Evolutionary conservation across 1,284 basidiomycete genomes (phyloP), one percentile per base, ranked within the genome.

Genomic region (Microbotryum saponariae): DNA sequence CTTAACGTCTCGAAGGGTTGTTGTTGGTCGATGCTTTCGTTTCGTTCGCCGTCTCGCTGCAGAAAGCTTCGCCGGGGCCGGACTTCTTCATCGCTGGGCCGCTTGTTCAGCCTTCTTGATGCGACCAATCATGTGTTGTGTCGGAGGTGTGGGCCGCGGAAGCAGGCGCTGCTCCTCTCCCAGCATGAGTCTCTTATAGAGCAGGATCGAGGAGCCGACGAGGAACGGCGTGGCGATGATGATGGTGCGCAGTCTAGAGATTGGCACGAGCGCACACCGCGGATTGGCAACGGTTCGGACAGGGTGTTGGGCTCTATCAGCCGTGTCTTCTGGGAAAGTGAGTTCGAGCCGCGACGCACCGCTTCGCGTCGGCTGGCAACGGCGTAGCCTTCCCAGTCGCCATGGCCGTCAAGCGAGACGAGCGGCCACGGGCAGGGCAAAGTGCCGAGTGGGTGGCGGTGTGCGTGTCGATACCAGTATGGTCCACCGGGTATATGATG

Each of bases 221-320:
- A 69, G 51, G 63, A 69, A 66, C 12, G 67, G 67, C 10, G 60
- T 49, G 5, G 67, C 37, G 46, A 69, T 56, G 58, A 69, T 69
- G 44, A 69, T 64, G 10, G 65, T 61, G 14, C 61, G 58, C 54
- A 69, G 59, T 27, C 67, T 69, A 60, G 48, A 12, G 45, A n/a
- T 27, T 10, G 27, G 25, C 8, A 29, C 14, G 51, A 37, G 9
- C 21, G 33, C 20, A 49, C 12, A 42, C 12, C 37, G 37, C 12
- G 16, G 12, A 42, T 18, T 42, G 5, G 14, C 37, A 42, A 16
- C 37, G 16, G 4, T 42, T 53, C 16, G 18, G 12, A 33, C 51
- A 52, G 5, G 12, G 4, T 23, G 20, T 21, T 6, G n/a, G 16
- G 12, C 21, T 27, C 20, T 20, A 20, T 21, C 48, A 50, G 48